Evolutionary conservation across 1,284 basidiomycete genomes (phyloP), one percentile per base, ranked within the genome.

Genomic region (Papiliotrema flavescens): DNA sequence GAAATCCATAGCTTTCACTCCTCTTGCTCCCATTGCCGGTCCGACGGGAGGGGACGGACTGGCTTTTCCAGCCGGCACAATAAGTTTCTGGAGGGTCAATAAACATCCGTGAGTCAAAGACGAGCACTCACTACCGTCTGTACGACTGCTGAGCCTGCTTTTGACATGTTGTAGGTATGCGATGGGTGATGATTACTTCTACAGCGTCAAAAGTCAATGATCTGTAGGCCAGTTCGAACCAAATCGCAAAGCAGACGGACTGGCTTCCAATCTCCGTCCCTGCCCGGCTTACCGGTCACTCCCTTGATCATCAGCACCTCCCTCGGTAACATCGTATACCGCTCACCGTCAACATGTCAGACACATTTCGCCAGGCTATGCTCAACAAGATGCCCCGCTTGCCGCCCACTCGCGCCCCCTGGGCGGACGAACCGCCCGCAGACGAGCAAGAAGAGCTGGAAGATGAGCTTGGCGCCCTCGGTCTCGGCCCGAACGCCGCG

Each of bases 1-100:
- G 75, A 98, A 99, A 79, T 99, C 96, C 87, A 98, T 98, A 19
- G 94, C 95, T 79, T 98, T 98, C 63, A 99, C 93, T 69, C 96
- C 96, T 71, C 92, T 87, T 62, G 96, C 94, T 80, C 96, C 96
- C 50, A 98, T 85, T 20, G 94, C 94, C 51, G 96, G 95, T 66
- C 95, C 96, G 50, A 98, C 89, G 19, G 95, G 95, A 46, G 95
- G 95, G 53, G 92, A 91, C 20, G 95, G 94, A 23, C 92, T 87
- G 35, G 95, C 95, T 75, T 97, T 97, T 41, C 93, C 94, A 35
- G 95, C 95, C 48, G 87, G 85, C 51, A 98, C 86, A 48, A 97
- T 81, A 50, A 98, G 81, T 69, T 93, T 88, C 90, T 90, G 67
- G 13, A 40, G 9, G 20, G 22, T 23, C 17, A 54, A 48, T 41